A percentile compares a stretch with the other conserved stretches of the same genome.
phyloP scores from a whole-genome alignment of 2,329 filamentous ascomycete genomes.

The Kalaharituber pfeilii region DNA sequence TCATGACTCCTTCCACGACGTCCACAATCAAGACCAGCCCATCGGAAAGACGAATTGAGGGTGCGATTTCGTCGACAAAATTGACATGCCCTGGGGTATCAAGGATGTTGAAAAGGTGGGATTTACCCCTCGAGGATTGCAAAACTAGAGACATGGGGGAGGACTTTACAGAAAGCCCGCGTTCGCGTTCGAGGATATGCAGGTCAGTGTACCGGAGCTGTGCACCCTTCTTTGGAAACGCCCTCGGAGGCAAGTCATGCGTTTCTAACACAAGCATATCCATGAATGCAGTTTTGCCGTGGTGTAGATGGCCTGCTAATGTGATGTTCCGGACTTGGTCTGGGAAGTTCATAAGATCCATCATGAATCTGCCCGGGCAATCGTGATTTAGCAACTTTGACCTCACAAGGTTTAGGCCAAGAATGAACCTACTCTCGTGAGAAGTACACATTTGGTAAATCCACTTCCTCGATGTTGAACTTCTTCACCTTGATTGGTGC shows the following conservation, averaged over 20 bases:
- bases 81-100: conserved; percentile 97
- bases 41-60: conserved; percentile 70
- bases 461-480: conserved; percentile 81
- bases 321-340: conserved; percentile 88
- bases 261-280: conserved; percentile 96
- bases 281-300: conserved; percentile 96
- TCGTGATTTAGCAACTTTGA: too few relatives aligned
- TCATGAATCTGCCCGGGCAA: conserved; percentile 60
- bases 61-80: conserved; percentile 92
- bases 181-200: conserved; percentile 71
- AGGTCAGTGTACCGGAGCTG: conserved; percentile 86
- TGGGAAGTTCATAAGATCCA: conserved; percentile 88
- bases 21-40: conserved; percentile 88
- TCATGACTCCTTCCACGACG: conserved; percentile 95
- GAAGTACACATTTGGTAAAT: conserved; percentile 46
- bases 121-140: conserved; percentile 78
- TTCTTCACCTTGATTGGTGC: conserved; percentile 88
- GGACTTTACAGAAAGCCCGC: conserved; percentile 80
- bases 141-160: conserved; percentile 88
- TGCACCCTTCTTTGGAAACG: conserved; percentile 32
- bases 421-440: conserved; percentile 16
- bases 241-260: conserved; percentile 72
- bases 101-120: conserved; percentile 82
- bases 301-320: conserved; percentile 80
- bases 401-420: neutral